Evolutionary conservation across 805 yeast species (phyloP), one percentile per base, ranked within the genome.

Genomic region (Wickerhamomyces hampshirensis): DNA sequence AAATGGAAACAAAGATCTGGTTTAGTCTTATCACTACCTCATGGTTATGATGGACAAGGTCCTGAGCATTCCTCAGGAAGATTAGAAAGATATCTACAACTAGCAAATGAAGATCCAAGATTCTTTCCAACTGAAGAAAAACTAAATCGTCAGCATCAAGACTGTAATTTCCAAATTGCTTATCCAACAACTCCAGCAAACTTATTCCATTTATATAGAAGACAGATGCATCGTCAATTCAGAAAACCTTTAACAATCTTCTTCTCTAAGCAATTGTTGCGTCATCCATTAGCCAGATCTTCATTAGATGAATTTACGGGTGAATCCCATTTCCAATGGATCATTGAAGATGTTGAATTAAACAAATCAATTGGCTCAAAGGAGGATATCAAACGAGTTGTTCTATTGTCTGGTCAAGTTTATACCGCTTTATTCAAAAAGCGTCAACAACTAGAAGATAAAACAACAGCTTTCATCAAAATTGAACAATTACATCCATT

Each of bases 1-100:
- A 93, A 93, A 71, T 93, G 99, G 99, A 84, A 86, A 63, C 98
- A 93, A 75, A 84, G 99, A 69, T 86, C 96, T 11, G 99, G 99
- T 62, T 61, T 93, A 42, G 95, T 93, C 26, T 68, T 93, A 52
- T 86, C 97, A 4, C 75, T 93, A 66, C 99, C 99, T 40, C 99
- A 93, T 63, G 99, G 99, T 70, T 93, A 89, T 64, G 99, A 93
- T 63, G 99, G 99, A 50, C 98, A 93, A 72, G 99, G 99, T 57
- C 98, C 99, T 49, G 99, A 93, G 72, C 99, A 93, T 69, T 93
- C 98, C 18, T 85, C 96, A 39, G 98, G 95, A 56, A 83, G 98
- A 75, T 66, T 93, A 37, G 99, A 93, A 72, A 82, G 99, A 72
- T 93, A 88, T 70, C 74, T 93, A 65, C 96, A 86, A 71, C 68